phyloP scores from a whole-genome alignment of 305 asterid species.

The Plantago rigida region DNA sequence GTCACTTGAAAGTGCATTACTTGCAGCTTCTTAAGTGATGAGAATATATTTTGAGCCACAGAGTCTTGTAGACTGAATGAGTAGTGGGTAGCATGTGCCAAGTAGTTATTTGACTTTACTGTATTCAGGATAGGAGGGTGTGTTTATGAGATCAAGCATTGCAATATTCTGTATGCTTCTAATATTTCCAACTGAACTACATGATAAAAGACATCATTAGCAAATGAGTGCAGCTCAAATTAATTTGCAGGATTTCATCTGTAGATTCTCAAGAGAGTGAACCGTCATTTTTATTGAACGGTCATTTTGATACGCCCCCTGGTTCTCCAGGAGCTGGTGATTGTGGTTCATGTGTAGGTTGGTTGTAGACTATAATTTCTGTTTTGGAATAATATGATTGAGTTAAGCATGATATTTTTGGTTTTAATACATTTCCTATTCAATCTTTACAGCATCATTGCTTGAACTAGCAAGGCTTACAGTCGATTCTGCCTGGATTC shows the following conservation, averaged over 20 bases:
- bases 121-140: background rate
- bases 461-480: constrained; percentile 79
- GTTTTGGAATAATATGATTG: constrained; percentile 6
- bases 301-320: constrained; percentile 83
- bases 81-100: background rate
- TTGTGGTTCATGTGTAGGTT: constrained; percentile 98
- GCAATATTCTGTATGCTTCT: background rate
- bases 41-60: too few species aligned
- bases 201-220: constrained; percentile 9
- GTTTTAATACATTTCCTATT: constrained; percentile 9
- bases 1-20: too few species aligned
- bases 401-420: constrained; percentile 25
- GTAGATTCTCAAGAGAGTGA: constrained; percentile 60
- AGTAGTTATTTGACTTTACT: constrained; percentile 5
- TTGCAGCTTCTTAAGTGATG: too few species aligned
- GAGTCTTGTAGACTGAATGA: too few species aligned
- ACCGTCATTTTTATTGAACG: constrained; percentile 74
- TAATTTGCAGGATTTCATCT: constrained; percentile 66
- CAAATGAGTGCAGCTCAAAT: constrained; percentile 22
- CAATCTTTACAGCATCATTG: constrained; percentile 62
- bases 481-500: constrained; percentile 84
- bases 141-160: too few species aligned
- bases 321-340: constrained; percentile 99
- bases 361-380: constrained; percentile 27
- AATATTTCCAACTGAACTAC: constrained; percentile 11